Conservation (phyloP, 202 grass and related monocot genomes). For the Thinopyrum obtusiflorum region DNA sequence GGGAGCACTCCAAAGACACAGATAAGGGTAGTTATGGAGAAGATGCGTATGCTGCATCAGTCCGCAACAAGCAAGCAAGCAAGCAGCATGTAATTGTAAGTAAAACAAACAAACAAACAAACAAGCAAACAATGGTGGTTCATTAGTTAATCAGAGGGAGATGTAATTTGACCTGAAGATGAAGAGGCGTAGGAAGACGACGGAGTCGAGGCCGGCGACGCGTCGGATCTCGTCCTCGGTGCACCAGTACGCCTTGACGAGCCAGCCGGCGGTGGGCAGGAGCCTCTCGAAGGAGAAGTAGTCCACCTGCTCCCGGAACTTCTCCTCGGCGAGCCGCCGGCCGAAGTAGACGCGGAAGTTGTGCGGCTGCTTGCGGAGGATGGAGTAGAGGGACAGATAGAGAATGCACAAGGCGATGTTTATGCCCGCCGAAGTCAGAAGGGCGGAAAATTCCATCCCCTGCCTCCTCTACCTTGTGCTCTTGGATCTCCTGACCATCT, state of each 20-base stretch:
- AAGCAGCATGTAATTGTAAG: background rate
- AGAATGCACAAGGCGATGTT: constrained; percentile 68
- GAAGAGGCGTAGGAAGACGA: constrained; percentile 82
- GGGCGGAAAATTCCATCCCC: constrained; percentile 85
- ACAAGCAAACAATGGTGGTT: background rate
- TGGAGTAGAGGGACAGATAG: constrained; percentile 77
- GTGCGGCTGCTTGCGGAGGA: constrained; percentile 85
- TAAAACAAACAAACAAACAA: background rate
- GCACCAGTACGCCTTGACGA: constrained; percentile 80
- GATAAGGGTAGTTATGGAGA: constrained; percentile 73
- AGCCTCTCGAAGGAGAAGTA: constrained; percentile 67
- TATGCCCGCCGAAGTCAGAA: constrained; percentile 94
- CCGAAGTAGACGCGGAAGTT: constrained; percentile 85
- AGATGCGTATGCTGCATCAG: constrained; percentile 77
- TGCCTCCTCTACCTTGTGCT: constrained; percentile 20
- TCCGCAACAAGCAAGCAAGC: background rate
- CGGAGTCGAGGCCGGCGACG: constrained; percentile 75
- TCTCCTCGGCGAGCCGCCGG: constrained; percentile 55
- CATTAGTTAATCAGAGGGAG: background rate
- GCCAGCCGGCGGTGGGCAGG: constrained; percentile 75
- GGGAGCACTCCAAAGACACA: constrained; percentile 82
- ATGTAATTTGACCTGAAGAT: constrained; percentile 63
- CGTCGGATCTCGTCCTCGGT: constrained; percentile 82
- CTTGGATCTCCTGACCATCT: constrained; percentile 44
- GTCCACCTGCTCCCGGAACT: constrained; percentile 42